Evolutionary conservation across 2,329 filamentous ascomycete species (phyloP), one percentile per base, ranked within the genome.

Genomic region (Talaromyces pinophilus): DNA sequence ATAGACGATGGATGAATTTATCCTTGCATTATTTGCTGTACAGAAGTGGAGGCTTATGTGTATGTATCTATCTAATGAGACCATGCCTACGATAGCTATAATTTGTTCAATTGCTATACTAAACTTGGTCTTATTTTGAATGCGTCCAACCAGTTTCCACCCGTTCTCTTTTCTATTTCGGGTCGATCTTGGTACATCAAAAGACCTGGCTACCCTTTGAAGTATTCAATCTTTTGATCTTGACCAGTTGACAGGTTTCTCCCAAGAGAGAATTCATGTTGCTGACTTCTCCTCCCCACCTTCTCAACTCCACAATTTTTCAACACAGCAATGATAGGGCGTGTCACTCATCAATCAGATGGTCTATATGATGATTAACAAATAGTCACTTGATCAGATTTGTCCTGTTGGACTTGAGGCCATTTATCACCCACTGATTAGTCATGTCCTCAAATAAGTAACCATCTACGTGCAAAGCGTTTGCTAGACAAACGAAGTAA

Each of bases 1-100:
- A 59, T 80, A 76, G 70, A 38, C 5, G 33, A 52, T 30, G 35
- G 25, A 30, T 40, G 19, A 35, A 62, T 17, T 30, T 42, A 55
- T 38, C 17, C 33, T 50, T 50, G 19, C 28, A 15, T 28, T 25
- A 15, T 50, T 38, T 62, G 46, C 25, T 63, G 61, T 63, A 42
- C 61, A 63, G 61, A 55, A 44, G 6, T n/a, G 48, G 61, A 55
- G 61, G 46, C 48, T 44, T 55, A 44, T 40, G 25, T 54, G 35
- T 63, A 55, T 63, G 48, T 55, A 63, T 63, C 61, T 42, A 55
- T 44, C 25, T 63, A 55, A 63, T 55, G 61, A 63, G 61, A 63
- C 61, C 35, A 63, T 63, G 61, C 25, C 46, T 48, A 19, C 22
- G 28, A 61, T 61, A 61, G 40, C 28, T 61, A 57, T 57, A 38